Evolutionary conservation across 1,139 yeast genomes (phyloP), one percentile per base, ranked within the genome.

Genomic region (Groenewaldozyma auringiensis): DNA sequence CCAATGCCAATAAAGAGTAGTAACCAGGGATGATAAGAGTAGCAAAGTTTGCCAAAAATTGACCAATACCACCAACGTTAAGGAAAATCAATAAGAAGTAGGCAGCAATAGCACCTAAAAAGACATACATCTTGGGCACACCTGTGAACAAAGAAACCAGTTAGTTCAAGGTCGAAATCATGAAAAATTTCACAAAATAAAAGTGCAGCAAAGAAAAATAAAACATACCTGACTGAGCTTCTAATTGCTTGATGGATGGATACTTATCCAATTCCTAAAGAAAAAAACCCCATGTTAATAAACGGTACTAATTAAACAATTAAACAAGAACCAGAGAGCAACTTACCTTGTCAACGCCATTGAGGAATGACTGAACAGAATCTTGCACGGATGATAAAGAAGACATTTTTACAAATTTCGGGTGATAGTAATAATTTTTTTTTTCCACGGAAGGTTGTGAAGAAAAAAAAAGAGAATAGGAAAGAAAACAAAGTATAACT

Each of bases 11-110:
- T 53, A 92, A 73, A 9, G 98, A 92, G 65, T 76, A 81, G 71
- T 89, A 92, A 44, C 94, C 94, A 45, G 99, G 98, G 51, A 88
- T 67, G 33, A 80, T 85, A 57, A 92, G 84, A 0, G 97, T 95
- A 33, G 94, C 94, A 61, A 92, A 70, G 72, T 94, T 92, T 55
- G 96, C 83, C 55, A 92, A 75, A 58, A 92, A 78, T 70, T 89
- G 94, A 50, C 97, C 97, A 61, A 89, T 71, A 20, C 71, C 97
- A 52, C 96, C 97, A 56, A 88, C 71, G 68, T 94, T 94, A 62
- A 89, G 72, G 69, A 89, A 86, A 50, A 88, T 79, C 59, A 88
- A 66, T 39, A 89, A 68, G 55, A 88, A 72, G 71, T 92, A 92
- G 45, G 79, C 60, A 6, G 66, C 80, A 38, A 72, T 80, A 21